Base-by-base conservation (phyloP, 306 rosid species). In the Mucuna pruriens region DNA sequence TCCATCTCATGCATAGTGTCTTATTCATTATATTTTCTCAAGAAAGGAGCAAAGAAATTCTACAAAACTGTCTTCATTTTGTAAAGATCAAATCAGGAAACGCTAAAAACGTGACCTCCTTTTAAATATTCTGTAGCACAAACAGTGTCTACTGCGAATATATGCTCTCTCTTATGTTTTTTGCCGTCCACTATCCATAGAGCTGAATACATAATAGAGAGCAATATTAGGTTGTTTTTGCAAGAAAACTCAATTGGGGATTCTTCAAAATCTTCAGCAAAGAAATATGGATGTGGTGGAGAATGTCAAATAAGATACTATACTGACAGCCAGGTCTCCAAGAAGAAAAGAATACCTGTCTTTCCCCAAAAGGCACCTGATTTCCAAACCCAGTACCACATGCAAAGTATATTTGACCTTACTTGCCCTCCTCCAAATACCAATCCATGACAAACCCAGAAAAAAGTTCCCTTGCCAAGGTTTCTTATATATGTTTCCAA, bases 381-480 rank as follows among this genome's bases (percentile, higher is more conserved):
- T 84, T 75, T 85, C 80, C 93, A 86, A 85, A 86, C 76, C 89
- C 71, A 60, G 23, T 75, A 34, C 52, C 3, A 39, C 81, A 87
- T 93, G 90, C 94, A 89, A 95, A 87, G 97, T 77, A 87, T 87
- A 78, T 80, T 26, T 31, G 52, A 87, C 85, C 76, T 88, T 83
- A 83, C 90, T 89, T 83, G 70, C 66, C 76, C 46, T 62, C 51
- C 39, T 86, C 85, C 78, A 74, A 46, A 70, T 31, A 20, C 29
- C 38, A 76, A n/a, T 34, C 80, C 29, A 45, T 11, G 72, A 69
- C 48, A 31, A 65, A 81, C 76, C 68, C 79, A n/a, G n/a, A n/a
- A 17, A 29, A 33, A 78, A 49, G 68, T 61, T 63, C 38, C 54
- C 74, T 75, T 54, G 58, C 38, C 12, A n/a, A 60, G 26, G 44